Base-by-base conservation (phyloP, 2,329 filamentous ascomycete genomes). In the Tetracladium maxilliforme region DNA sequence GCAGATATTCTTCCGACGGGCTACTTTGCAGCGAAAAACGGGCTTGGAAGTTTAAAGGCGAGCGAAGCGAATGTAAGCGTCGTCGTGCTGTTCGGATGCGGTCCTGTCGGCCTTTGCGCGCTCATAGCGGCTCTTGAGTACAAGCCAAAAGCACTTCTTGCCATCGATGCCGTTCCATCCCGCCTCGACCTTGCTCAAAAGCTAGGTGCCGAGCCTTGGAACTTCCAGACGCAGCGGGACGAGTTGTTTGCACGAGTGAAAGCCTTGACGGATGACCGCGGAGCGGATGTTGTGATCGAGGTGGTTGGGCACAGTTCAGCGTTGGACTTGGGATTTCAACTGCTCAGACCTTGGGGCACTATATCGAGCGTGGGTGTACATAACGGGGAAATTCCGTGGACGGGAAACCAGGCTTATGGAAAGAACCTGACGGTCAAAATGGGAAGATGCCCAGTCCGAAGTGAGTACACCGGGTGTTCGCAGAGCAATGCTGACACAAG, bases 31-130 rank as follows among this genome's bases (percentile, higher is more conserved):
- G 92, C 81, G 80, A 78, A 14, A 27, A 58, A 62, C 36, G 65
- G 74, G 24, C 70, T 92, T 30, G 69, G 69, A 42, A 74, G 78
- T 37, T 64, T 72, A 25, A 86, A 79, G 81, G 10, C 63, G 82
- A 16, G 82, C 83, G 65, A 70, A 38, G 62, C 57, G 29, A 65
- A 64, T 13, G 58, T 62, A 1, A 42, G 47, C 6, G 61, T 52
- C 2, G 60, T 70, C 1, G 65, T 51, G 0, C 57, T 72, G 25
- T 52, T 71, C 3, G 66, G 68, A 2, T 51, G 57, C 4, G 67
- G 67, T 0, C 64, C 65, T 0, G 54, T 72, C 3, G 67, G 67
- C 1, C 42, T 70, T n/a, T 58, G 61, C 1, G 56, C 56, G 2
- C 40, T 66, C n/a, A 47, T 70, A 21, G 65, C 63, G 4, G 54